Conservation (phyloP, 208 protist genomes). For the Jaenimonas drosophilae region DNA sequence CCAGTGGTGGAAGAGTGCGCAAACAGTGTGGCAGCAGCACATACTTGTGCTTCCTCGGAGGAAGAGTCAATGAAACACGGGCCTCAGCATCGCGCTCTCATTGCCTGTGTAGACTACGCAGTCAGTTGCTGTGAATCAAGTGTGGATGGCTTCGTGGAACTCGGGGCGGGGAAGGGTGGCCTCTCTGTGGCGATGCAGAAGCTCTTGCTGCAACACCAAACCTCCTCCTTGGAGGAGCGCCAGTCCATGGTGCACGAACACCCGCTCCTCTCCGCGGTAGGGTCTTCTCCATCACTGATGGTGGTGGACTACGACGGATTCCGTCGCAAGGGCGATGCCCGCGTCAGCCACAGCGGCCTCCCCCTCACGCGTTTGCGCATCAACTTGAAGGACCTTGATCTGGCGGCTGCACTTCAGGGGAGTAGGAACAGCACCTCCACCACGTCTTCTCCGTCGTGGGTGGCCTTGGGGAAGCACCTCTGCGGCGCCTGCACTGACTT, state of each 20-base stretch:
- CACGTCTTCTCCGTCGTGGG: slow-evolving; percentile 9
- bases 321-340: slow-evolving; percentile 57
- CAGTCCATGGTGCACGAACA: no score
- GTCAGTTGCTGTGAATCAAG: slow-evolving; percentile 10
- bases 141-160: slow-evolving; percentile 47
- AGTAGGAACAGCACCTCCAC: no score
- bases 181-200: slow-evolving; percentile 55
- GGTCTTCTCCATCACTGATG: slow-evolving; percentile 14
- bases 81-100: slow-evolving; percentile 47
- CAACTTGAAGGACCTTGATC: slow-evolving; percentile 67
- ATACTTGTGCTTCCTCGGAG: no score
- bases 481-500: slow-evolving; percentile 79
- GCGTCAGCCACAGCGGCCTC: slow-evolving; percentile 30
- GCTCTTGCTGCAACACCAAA: slow-evolving; percentile 10
- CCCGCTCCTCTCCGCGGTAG: no score
- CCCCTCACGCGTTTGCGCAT: slow-evolving; percentile 51
- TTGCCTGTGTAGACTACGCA: slow-evolving; percentile 32
- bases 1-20: no score
- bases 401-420: slow-evolving; percentile 35
- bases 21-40: no score
- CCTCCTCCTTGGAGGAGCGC: not conserved
- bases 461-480: slow-evolving; percentile 63
- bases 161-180: slow-evolving; percentile 69
- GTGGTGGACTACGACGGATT: slow-evolving; percentile 65
- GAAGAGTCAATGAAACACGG: slow-evolving; percentile 39